phyloP scores from a whole-genome alignment of 495 filamentous ascomycete genomes.

The Astrothelium macrocarpum region DNA sequence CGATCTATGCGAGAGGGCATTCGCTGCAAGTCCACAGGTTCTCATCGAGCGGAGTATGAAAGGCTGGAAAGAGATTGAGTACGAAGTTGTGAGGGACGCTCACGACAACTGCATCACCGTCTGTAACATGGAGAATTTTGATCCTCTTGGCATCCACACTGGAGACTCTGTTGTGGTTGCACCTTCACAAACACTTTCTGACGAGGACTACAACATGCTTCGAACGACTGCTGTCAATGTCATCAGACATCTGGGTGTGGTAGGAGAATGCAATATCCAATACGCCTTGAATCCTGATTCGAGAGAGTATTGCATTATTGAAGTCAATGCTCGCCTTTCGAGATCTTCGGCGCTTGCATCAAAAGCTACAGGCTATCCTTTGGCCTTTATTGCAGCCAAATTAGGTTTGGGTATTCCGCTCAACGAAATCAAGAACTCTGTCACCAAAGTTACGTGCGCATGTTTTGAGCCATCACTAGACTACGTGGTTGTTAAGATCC shows the following conservation, averaged over 20 bases:
- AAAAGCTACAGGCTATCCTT: slow-evolving; percentile 93
- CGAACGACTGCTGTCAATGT: slow-evolving; percentile 94
- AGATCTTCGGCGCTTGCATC: slow-evolving; percentile 93
- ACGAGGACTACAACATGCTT: slow-evolving; percentile 99
- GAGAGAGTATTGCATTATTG: slow-evolving; percentile 93
- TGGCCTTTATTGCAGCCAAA: slow-evolving; percentile 95
- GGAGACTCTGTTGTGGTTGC: slow-evolving; percentile 96
- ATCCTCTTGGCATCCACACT: slow-evolving; percentile 91
- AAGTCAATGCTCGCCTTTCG: slow-evolving; percentile 95
- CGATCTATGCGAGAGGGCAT: slow-evolving; percentile 88
- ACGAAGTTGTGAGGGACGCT: slow-evolving; percentile 90
- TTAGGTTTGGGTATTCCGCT: slow-evolving; percentile 87
- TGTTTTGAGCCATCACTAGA: slow-evolving; percentile 99
- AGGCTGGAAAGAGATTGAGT: slow-evolving; percentile 98
- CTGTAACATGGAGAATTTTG: slow-evolving; percentile 99
- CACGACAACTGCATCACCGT: slow-evolving; percentile 97
- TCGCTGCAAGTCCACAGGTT: slow-evolving; percentile 91
- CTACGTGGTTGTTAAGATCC: slow-evolving; percentile 98
- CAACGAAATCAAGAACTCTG: slow-evolving; percentile 92
- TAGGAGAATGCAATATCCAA: slow-evolving; percentile 97
- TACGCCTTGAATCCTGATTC: slow-evolving; percentile 93
- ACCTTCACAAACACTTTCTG: slow-evolving; percentile 87
- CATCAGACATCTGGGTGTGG: slow-evolving; percentile 87
- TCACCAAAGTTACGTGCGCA: slow-evolving; percentile 91
- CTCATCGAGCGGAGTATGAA: slow-evolving; percentile 98